Base-by-base conservation (phyloP, 352 stramenopile genomes). In the Phytophthora pinifolia region DNA sequence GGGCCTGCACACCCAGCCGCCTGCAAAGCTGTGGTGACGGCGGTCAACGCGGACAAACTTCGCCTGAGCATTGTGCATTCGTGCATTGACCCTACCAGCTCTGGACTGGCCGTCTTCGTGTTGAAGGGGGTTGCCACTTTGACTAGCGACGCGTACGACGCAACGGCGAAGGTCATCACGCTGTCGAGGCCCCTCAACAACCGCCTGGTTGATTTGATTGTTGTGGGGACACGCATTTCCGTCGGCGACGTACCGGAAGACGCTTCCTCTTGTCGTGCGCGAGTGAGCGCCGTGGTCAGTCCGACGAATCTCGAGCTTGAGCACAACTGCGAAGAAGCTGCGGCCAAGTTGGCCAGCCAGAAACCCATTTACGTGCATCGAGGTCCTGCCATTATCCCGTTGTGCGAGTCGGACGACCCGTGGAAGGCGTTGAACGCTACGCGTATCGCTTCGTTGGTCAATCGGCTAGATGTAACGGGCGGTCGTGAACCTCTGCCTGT, bases 301-400 rank as follows among this genome's bases (percentile, higher is more conserved):
- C 33, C 62, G 13, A 71, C 45, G 4, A 22, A 65, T 1, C 39
- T 89, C 13, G 31, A 66, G 12, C 46, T 91, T 13, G 37, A 35
- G 2, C 62, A 80, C 9, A 41, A 65, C 6, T 70, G 62, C 10
- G 57, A 9, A 6, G 62, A 70, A 44, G 34, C 52, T 0, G 29
- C 38, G 6, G 8, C 31, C 9, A 70, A 70, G n/a, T 13, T 90
- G 50, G 35, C 52, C 55, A 34, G 61, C 0, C 45, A 53, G 8
- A 61, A 76, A 0, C 34, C 46, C 9, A 56, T 94, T 20, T 67
- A 65, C 42, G 46, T 92, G 0, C 80, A 90, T 53, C 86, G 76
- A 42, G 85, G 85, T 0, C 81, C 85, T 4, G 79, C 79, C 0
- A 49, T 89, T 46, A 46, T 95, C 1, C 83, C 85, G 4, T 54